These are phyloP conservation scores for Vitis amurensis DNA, from an alignment of 164 flowering plant species.

Conservation along the genomic window DNA sequence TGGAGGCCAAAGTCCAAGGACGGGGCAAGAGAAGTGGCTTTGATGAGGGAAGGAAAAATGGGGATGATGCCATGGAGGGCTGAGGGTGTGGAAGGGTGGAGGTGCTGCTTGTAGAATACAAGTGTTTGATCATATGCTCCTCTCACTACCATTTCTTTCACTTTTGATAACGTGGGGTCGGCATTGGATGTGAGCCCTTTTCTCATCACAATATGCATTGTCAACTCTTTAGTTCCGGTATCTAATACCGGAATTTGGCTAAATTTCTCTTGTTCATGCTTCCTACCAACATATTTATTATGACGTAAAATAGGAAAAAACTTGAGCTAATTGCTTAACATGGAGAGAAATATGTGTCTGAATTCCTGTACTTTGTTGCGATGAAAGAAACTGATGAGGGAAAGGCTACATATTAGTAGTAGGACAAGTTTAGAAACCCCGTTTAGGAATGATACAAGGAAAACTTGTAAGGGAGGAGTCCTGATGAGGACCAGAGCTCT, in stretches of 20 bases:
- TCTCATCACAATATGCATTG: too few species aligned
- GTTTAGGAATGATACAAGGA: conserved; percentile 10
- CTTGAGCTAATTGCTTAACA: too few species aligned
- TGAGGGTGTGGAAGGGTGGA: conserved; percentile 24
- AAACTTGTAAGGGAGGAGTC: not conserved
- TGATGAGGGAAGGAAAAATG: conserved; percentile 52
- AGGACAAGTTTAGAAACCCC: too few species aligned
- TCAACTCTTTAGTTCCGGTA: too few species aligned
- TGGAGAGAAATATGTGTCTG: too few species aligned
- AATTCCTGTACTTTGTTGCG: too few species aligned
- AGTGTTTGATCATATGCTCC: conserved; percentile 37
- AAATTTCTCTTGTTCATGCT: too few species aligned
- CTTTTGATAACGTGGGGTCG: not conserved
- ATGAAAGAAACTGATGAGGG: too few species aligned
- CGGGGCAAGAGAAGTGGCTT: conserved; percentile 43
- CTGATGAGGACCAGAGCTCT: conserved; percentile 13
- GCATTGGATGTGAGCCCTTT: not conserved
- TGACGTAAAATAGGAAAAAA: too few species aligned
- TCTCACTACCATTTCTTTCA: conserved; percentile 32
- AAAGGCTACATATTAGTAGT: too few species aligned
- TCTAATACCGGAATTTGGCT: too few species aligned
- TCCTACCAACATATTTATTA: too few species aligned
- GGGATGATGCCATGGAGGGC: conserved; percentile 7
- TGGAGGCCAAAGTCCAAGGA: conserved; percentile 39
- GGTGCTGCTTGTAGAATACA: conserved; percentile 26